Conservation (phyloP, 1,284 basidiomycete species). For the Moesziomyces sp. region DNA sequence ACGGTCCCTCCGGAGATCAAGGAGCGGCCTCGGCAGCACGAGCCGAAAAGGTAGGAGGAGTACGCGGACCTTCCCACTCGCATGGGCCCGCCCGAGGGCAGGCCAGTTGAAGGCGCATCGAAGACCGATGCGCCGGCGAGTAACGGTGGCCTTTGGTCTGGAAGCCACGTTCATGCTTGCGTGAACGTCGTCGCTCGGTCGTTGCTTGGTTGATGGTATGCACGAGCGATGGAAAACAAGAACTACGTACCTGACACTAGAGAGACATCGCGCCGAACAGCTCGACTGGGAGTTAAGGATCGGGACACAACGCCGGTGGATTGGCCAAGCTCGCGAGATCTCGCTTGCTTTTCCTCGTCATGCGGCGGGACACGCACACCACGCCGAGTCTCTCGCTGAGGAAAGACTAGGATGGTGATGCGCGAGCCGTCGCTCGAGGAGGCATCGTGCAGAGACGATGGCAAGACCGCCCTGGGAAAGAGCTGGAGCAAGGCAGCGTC, state of each 20-base stretch:
- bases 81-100: slow-evolving; percentile 37
- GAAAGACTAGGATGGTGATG: background rate
- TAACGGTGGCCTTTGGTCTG: slow-evolving; percentile 66
- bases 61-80: slow-evolving; percentile 68
- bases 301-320: background rate
- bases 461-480: slow-evolving; percentile 46
- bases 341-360: slow-evolving; percentile 35
- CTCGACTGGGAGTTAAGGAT: background rate
- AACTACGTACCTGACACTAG: slow-evolving; percentile 15
- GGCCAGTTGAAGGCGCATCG: slow-evolving; percentile 21
- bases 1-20: slow-evolving; percentile 38
- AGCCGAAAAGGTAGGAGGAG: slow-evolving; percentile 58
- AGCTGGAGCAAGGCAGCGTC: slow-evolving; percentile 12
- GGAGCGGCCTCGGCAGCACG: slow-evolving; percentile 27
- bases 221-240: background rate
- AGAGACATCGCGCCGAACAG: background rate
- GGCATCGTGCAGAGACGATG: slow-evolving; percentile 41
- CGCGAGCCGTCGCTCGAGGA: slow-evolving; percentile 14
- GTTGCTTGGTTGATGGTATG: background rate
- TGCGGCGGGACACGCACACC: background rate
- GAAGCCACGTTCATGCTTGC: slow-evolving; percentile 21
- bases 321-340: slow-evolving; percentile 15
- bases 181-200: background rate
- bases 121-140: slow-evolving; percentile 44
- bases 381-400: background rate